These are phyloP conservation scores for Auriscalpium orientale DNA, from an alignment of 768 basidiomycete genomes.

Conservation along the genomic window DNA sequence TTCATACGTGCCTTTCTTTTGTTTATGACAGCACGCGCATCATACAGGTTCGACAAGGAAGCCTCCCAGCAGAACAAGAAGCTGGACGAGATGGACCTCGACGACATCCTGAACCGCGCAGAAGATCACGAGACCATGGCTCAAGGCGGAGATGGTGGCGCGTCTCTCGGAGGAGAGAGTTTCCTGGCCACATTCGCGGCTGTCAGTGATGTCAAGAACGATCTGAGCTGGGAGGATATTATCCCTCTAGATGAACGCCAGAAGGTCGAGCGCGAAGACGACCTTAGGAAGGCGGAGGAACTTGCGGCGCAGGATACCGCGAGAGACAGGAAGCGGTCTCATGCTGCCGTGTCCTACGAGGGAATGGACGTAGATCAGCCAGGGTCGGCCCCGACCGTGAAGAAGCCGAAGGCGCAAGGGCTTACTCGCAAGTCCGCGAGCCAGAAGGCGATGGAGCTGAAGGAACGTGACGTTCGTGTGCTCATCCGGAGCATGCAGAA, in stretches of 20 bases:
- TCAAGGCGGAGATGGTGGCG: constrained; percentile 72
- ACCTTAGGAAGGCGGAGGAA: constrained; percentile 67
- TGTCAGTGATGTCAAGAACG: constrained; percentile 97
- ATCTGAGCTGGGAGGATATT: constrained; percentile 99
- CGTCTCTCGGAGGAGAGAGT: constrained; percentile 94
- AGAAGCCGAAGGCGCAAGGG: constrained; percentile 68
- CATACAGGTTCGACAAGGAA: constrained; percentile 88
- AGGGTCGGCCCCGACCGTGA: constrained; percentile 48
- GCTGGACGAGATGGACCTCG: constrained; percentile 97
- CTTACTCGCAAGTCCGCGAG: constrained; percentile 83
- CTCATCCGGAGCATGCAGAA: constrained; percentile 91
- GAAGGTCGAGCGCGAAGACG: constrained; percentile 76
- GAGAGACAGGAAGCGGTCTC: constrained; percentile 70
- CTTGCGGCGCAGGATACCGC: constrained; percentile 55
- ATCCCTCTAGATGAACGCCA: constrained; percentile 90
- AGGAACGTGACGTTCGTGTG: constrained; percentile 94
- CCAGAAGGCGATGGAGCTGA: constrained; percentile 93
- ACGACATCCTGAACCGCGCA: constrained; percentile 93
- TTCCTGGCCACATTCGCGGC: constrained; percentile 94
- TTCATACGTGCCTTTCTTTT: constrained; percentile 2
- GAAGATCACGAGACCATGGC: constrained; percentile 95
- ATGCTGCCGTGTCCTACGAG: constrained; percentile 84
- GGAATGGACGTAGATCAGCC: constrained; percentile 89
- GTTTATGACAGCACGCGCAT: constrained; percentile 11
- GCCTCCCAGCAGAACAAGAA: constrained; percentile 89